Conservation (phyloP, 2,329 filamentous ascomycete genomes). For the Paraphoma sp. region DNA sequence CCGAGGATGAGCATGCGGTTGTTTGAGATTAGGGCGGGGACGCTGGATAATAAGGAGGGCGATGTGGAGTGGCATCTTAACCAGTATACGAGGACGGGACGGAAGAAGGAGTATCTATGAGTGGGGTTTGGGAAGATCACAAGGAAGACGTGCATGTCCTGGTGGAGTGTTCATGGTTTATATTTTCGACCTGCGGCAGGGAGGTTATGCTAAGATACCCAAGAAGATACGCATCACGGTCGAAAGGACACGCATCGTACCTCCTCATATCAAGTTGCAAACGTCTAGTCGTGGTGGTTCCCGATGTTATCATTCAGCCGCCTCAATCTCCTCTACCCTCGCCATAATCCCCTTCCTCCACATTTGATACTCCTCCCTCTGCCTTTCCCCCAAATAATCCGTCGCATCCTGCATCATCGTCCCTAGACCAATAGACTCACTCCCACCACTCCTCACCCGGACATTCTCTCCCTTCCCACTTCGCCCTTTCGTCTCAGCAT, state of each 20-base stretch:
- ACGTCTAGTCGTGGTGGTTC: not conserved
- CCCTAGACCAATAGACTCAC: constrained; percentile 54
- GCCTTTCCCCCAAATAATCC: constrained; percentile 72
- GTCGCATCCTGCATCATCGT: constrained; percentile 80
- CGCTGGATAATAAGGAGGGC: constrained; percentile 91
- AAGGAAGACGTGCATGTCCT: not conserved
- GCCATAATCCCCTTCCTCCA: constrained; percentile 71
- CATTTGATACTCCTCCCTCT: constrained; percentile 63
- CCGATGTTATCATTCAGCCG: constrained; percentile 4
- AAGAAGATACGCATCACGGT: too few relatives aligned
- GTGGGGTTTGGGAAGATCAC: not conserved
- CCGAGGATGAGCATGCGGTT: constrained; percentile 96
- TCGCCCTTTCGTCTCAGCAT: constrained; percentile 19
- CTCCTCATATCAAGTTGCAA: too few relatives aligned
- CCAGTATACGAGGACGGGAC: constrained; percentile 90
- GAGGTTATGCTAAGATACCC: too few relatives aligned
- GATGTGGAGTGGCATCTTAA: constrained; percentile 97
- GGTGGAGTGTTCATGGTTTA: too few relatives aligned
- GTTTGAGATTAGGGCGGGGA: constrained; percentile 91
- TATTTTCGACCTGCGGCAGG: too few relatives aligned
- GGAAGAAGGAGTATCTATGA: constrained; percentile 93
- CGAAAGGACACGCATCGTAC: too few relatives aligned
- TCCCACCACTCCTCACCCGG: constrained; percentile 53
- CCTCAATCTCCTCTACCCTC: constrained; percentile 60
- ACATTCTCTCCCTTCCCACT: constrained; percentile 44